These are phyloP conservation scores for Picochlorum sp. DNA, from an alignment of 139 green algal genomes.

Conservation along the genomic window DNA sequence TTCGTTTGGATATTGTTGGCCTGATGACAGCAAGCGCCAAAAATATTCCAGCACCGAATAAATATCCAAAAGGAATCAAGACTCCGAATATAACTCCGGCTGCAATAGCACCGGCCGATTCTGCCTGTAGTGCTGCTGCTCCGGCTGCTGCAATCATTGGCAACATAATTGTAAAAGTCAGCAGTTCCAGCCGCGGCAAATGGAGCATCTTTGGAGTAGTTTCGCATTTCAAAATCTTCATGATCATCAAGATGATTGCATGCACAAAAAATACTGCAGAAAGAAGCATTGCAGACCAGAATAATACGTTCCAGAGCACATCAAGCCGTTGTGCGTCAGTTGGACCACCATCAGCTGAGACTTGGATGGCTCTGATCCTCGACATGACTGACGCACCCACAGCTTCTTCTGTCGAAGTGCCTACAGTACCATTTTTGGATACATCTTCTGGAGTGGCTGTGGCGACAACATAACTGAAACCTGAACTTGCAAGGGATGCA, in stretches of 20 bases:
- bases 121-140: conserved; percentile 13
- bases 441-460: conserved; percentile 15
- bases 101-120: background rate
- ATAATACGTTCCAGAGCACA: conserved; percentile 25
- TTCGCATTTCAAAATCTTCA: background rate
- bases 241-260: background rate
- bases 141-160: conserved; percentile 24
- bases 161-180: conserved; percentile 28
- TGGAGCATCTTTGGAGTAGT: conserved; percentile 27
- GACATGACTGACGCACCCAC: conserved; percentile 14
- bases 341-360: background rate
- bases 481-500: conserved; percentile 16
- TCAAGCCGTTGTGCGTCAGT: conserved; percentile 1
- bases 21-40: conserved; percentile 15
- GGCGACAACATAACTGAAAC: conserved; percentile 23
- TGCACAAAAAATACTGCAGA: conserved; percentile 13
- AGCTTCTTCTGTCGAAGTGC: background rate
- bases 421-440: background rate
- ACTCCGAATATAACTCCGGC: conserved; percentile 21
- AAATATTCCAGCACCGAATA: conserved; percentile 11
- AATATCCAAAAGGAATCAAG: conserved; percentile 12
- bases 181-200: conserved; percentile 22
- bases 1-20: conserved; percentile 9
- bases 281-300: conserved; percentile 19
- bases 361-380: conserved; percentile 23